Base-by-base conservation (phyloP, 2,329 filamentous ascomycete genomes). In the Didymella segeticola region DNA sequence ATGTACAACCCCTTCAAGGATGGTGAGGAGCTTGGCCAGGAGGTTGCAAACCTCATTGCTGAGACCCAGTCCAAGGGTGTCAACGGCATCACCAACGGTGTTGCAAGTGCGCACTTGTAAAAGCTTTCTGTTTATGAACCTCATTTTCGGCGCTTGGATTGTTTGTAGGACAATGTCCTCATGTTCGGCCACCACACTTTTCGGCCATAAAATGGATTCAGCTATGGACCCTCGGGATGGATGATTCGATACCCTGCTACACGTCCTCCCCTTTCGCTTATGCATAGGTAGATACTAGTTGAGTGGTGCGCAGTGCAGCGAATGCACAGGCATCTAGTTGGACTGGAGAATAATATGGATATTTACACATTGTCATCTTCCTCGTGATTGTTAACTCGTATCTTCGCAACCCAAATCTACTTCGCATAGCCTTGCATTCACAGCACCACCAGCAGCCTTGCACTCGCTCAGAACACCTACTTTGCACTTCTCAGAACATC, bases 1-100 rank as follows among this genome's bases (percentile, higher is more conserved):
- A 82, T 82, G 80, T 82, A 82, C 65, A 76, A 82, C 61, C 80
- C 80, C 15, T 79, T 79, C 67, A 75, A 69, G 29, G 79, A 80
- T 65, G 62, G 70, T 38, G 71, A 77, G 56, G 75, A 73, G 60
- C 63, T 78, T 29, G 66, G 71, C 27, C 66, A 72, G 27, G 74
- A 78, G 64, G 63, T 78, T n/a, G 60, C 61, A 15, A 62, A 70
- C 29, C 57, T 73, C 23, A 49, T 73, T 26, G 54, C 68, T n/a
- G 57, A 58, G 22, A 60, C 64, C 25, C 51, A 60, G 33, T 50
- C 58, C 30, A 68, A 70, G 42, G 62, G 60, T 46, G 55, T 68
- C 43, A 64, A 67, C 29, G 63, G 62, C 39, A 61, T 69, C 41
- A 60, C 59, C 25, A 70, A 68, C 42, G 67, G 69, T 48, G 60